phyloP scores from a whole-genome alignment of 2,329 filamentous ascomycete species.

The Colletotrichum liriopes region DNA sequence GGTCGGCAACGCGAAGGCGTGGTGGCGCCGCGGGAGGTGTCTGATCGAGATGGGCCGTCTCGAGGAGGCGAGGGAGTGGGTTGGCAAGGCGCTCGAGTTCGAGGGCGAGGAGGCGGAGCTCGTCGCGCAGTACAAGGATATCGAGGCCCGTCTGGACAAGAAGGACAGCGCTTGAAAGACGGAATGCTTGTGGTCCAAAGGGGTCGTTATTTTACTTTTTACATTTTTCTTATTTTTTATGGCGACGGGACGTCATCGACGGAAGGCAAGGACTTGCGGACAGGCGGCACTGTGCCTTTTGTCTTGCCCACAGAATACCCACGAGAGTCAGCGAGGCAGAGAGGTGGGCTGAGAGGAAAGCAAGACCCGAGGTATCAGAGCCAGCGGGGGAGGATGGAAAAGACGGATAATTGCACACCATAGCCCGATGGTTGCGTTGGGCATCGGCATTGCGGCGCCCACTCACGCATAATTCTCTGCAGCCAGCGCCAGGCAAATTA shows the following conservation, averaged over 20 bases:
- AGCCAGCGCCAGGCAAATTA: neutral
- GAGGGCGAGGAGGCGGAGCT: constrained; percentile 81
- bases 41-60: constrained; percentile 91
- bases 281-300: neutral
- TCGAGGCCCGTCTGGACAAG: constrained; percentile 65
- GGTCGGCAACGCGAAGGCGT: constrained; percentile 91
- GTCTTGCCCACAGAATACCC: constrained; percentile 10
- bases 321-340: neutral
- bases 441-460: neutral
- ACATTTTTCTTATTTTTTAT: no score
- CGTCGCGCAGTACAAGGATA: constrained; percentile 74
- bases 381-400: neutral
- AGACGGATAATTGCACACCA: neutral
- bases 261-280: neutral
- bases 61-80: constrained; percentile 86
- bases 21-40: constrained; percentile 91
- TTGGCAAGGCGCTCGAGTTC: constrained; percentile 84
- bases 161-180: constrained; percentile 49
- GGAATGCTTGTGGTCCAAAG: neutral
- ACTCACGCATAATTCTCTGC: no score
- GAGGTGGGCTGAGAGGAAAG: neutral
- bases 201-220: no score
- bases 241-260: no score
- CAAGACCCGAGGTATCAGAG: neutral
- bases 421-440: no score